Base-by-base conservation (phyloP, 2,329 filamentous ascomycete genomes). In the Ampelomyces quisqualis region DNA sequence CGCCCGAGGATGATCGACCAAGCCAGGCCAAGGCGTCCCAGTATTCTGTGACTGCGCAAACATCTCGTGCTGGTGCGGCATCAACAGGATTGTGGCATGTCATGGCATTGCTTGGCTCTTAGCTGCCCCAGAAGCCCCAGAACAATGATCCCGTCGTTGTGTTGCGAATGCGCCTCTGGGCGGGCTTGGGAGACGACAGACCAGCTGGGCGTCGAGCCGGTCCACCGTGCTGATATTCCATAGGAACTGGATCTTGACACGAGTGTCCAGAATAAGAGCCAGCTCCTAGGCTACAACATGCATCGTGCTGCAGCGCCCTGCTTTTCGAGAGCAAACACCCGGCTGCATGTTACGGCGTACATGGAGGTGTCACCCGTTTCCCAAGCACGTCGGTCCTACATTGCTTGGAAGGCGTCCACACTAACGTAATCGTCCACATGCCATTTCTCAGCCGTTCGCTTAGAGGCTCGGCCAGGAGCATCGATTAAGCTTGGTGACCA, bases 401-500 rank as follows among this genome's bases (percentile, higher is more conserved):
- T 34, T 58, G 40, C 54, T 49, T 58, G 52, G 54, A 53, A 44
- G 30, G 38, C 42, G 39, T 58, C 62, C 60, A 62, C 57, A 49
- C 39, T 40, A 56, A 62, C 60, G 55, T 59, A 60, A 63, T 60
- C 46, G 35, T 41, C 43, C 38, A 40, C 30, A 26, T 49, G 21
- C 36, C 34, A 40, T 47, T 48, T 43, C 41, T 55, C 51, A 58
- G 57, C 50, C 46, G 42, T 45, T 55, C 45, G 51, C 50, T 52
- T 50, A 46, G 43, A 31, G 10, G 37, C 53, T 58, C 45, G 53
- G 55, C 51, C 46, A 43, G 22, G 38, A 41, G 43, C 26, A 52
- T 55, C 34, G 38, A 53, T 58, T 55, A 60, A 59, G 59, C 60
- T 55, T 59, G 57, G 56, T 59, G 53, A 42, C 42, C 51, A 45